Base-by-base conservation (phyloP, 331 rosid genomes). In the Malus hybrid region DNA sequence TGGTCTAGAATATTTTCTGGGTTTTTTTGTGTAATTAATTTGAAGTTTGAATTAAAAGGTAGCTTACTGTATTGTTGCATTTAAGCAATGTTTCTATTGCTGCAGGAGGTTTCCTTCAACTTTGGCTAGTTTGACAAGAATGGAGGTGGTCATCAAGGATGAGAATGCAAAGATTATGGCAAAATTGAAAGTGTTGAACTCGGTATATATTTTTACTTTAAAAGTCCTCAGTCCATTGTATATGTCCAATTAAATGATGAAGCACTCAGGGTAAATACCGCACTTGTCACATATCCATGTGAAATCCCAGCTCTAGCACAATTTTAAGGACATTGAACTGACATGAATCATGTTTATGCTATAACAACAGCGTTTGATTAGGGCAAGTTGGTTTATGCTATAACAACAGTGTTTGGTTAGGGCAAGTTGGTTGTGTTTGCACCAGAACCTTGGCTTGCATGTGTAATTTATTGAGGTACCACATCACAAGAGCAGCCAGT, bases 161-260 rank as follows among this genome's bases (percentile, higher is more conserved):
- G 97, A 93, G 67, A 83, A 75, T 90, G 98, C 97, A 39, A 87
- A 81, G 81, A 81, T 95, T 78, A 87, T 93, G 13, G 99, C 97
- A 31, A 88, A 79, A 80, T 27, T 86, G 82, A 89, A 78, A 70
- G 77, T 92, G 31, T 82, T 94, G 76, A 89, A 83, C 83, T 84
- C 92, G 90, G 99, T 94, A 92, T 34, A 18, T n/a, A 24, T 56
- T 31, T 72, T 62, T 18, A 73, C 42, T 70, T 54, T 15, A 1
- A 61, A 29, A 16, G 15, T 73, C 16, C 6, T 28, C 54, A n/a
- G 71, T n/a, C 71, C 55, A 3, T 36, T 27, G 71, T 10, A n/a
- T 67, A 28, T 15, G 36, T 73, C 42, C 44, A 13, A 33, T 24
- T n/a, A 67, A 8, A 16, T 7, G 65, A 24, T 50, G 56, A 75